phyloP scores from a whole-genome alignment of 495 filamentous ascomycete genomes.

The Penicilliopsis zonata region DNA sequence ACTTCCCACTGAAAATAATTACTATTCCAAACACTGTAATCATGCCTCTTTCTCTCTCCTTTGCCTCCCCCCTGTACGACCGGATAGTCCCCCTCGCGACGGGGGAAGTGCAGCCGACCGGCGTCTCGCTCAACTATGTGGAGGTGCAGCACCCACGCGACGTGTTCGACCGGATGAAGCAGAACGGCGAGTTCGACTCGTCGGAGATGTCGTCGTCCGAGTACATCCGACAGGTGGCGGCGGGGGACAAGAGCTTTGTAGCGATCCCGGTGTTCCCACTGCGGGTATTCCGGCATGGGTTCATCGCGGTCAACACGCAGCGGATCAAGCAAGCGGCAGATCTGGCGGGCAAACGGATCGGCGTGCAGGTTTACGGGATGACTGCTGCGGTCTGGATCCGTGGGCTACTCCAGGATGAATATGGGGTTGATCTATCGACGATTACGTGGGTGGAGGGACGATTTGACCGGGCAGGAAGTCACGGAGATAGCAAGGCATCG shows the following conservation, averaged over 20 bases:
- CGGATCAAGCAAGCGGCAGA: constrained; percentile 19
- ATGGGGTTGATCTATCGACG: constrained; percentile 21
- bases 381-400: constrained; percentile 29
- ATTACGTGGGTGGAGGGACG: constrained; percentile 24
- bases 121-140: constrained; percentile 20
- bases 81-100: constrained; percentile 12
- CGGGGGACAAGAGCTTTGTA: constrained; percentile 17
- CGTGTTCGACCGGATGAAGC: constrained; percentile 15
- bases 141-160: constrained; percentile 15
- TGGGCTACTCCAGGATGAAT: constrained; percentile 16
- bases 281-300: constrained; percentile 24
- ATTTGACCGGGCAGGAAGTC: constrained; percentile 16
- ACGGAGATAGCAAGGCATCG: constrained; percentile 15
- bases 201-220: constrained; percentile 24
- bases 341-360: constrained; percentile 26
- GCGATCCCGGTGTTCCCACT: constrained; percentile 30
- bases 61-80: constrained; percentile 16
- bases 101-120: constrained; percentile 13
- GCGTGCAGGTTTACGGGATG: constrained; percentile 29
- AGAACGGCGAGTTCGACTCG: constrained; percentile 19
- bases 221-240: constrained; percentile 20
- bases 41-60: constrained; percentile 13
- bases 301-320: constrained; percentile 22
- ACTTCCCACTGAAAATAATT: too few species aligned
- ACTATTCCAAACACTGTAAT: too few species aligned